Percentiles rank a stretch among this genome's conserved stretches.
Evolutionary conservation across 2,329 filamentous ascomycete species (phyloP).

Genomic region (Apiospora malaysiana): DNA sequence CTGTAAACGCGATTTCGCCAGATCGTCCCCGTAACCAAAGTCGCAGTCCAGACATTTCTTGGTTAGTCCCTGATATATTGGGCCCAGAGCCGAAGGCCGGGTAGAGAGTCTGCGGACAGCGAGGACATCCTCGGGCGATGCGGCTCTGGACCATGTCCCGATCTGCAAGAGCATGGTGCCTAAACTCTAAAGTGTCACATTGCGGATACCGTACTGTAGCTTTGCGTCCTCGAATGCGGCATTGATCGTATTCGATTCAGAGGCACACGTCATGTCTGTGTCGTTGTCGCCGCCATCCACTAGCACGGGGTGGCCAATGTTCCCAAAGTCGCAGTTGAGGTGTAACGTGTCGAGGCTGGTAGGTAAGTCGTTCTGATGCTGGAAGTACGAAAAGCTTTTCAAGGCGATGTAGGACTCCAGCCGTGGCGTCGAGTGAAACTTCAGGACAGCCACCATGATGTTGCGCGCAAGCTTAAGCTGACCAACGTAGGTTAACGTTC

Average conservation of each 20-base stretch:
- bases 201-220: neutral
- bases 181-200: neutral
- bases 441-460: neutral
- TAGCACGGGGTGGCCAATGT: neutral
- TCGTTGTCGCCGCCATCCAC: neutral
- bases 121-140: neutral
- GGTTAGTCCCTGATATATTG: neutral
- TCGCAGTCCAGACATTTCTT: neutral
- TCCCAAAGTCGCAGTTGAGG: too few species aligned
- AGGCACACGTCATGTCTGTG: too few species aligned
- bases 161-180: neutral
- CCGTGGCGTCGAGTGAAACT: neutral
- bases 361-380: too few species aligned
- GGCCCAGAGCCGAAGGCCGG: neutral
- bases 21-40: neutral
- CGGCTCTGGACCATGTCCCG: neutral
- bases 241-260: neutral
- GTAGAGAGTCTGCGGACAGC: neutral
- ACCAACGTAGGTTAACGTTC: neutral
- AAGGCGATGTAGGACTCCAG: neutral
- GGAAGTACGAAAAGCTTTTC: too few species aligned
- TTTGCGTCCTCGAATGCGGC: neutral
- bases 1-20: neutral
- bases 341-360: too few species aligned
- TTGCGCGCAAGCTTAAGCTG: neutral